Evolutionary conservation across 2,329 filamentous ascomycete genomes (phyloP).

Genomic region (Apiospora hydei): DNA sequence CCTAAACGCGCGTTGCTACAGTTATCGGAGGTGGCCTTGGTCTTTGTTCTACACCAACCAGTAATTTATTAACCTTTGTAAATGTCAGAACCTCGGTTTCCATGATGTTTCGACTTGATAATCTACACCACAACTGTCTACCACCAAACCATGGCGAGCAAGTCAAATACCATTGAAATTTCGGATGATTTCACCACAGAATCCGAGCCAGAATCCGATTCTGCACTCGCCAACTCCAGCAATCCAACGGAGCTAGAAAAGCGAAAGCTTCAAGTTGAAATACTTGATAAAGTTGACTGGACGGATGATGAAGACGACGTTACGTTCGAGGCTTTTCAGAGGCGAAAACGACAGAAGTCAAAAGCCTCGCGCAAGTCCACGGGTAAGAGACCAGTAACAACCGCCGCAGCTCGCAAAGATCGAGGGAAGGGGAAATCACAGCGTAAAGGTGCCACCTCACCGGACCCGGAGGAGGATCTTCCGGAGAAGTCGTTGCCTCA

Average conservation of each 20-base stretch:
- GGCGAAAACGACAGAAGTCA: constrained; percentile 32
- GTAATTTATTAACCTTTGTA: not conserved
- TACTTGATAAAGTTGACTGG: constrained; percentile 33
- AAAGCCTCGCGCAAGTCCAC: constrained; percentile 33
- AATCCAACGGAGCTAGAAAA: not conserved
- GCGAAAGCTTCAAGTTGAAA: not conserved
- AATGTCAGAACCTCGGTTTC: not conserved
- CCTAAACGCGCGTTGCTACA: not conserved
- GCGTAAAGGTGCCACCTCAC: constrained; percentile 41
- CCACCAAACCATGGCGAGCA: not conserved
- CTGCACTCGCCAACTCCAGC: not conserved
- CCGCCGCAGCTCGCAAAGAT: constrained; percentile 28
- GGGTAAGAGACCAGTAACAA: constrained; percentile 26
- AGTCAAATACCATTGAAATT: constrained; percentile 12
- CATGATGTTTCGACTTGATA: not conserved
- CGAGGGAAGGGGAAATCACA: constrained; percentile 27
- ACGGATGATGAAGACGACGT: constrained; percentile 37
- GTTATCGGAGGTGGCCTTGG: too few relatives aligned
- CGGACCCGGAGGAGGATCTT: constrained; percentile 50
- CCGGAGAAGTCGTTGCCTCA: constrained; percentile 70
- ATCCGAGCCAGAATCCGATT: not conserved
- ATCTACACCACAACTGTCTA: not conserved
- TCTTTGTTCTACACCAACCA: not conserved
- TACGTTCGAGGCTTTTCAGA: constrained; percentile 33
- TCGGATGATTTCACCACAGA: constrained; percentile 19